Conservation (phyloP, 1,284 basidiomycete species). For the Fomitopsis betulina region DNA sequence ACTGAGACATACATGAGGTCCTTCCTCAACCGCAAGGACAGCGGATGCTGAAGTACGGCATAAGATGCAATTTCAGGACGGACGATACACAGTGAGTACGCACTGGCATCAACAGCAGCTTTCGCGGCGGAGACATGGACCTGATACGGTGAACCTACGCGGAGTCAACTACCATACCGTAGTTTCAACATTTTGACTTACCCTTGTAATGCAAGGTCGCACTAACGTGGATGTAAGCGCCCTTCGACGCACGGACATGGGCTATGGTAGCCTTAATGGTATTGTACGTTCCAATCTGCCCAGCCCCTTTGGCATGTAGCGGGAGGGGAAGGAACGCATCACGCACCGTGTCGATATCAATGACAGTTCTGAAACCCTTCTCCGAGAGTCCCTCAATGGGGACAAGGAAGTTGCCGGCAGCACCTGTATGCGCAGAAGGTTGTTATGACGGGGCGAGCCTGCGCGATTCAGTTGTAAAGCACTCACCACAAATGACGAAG, state of each 20-base stretch:
- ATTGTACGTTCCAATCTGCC: slow-evolving; percentile 86
- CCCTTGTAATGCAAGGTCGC: slow-evolving; percentile 89
- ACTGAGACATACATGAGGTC: slow-evolving; percentile 51
- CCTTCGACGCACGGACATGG: slow-evolving; percentile 66
- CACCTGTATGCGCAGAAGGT: slow-evolving; percentile 45
- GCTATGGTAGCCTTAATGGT: slow-evolving; percentile 89
- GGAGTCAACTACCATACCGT: background rate
- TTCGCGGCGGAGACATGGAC: slow-evolving; percentile 94
- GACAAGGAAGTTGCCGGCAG: slow-evolving; percentile 87
- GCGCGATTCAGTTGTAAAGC: slow-evolving; percentile 1
- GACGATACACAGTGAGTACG: slow-evolving; percentile 7
- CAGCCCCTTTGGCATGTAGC: background rate
- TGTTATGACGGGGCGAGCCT: background rate
- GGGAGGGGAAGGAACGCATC: background rate
- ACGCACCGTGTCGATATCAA: slow-evolving; percentile 89
- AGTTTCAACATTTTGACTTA: slow-evolving; percentile 22
- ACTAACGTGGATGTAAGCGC: slow-evolving; percentile 89
- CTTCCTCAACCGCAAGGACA: slow-evolving; percentile 90
- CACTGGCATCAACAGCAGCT: slow-evolving; percentile 82
- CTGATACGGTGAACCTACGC: slow-evolving; percentile 79
- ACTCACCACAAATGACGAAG: slow-evolving; percentile 87
- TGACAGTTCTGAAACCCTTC: slow-evolving; percentile 89
- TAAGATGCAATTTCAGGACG: background rate
- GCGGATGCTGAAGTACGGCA: slow-evolving; percentile 28
- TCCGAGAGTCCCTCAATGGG: slow-evolving; percentile 79